Conservation (phyloP, 352 stramenopile species). For the Globisporangium cystogenes region DNA sequence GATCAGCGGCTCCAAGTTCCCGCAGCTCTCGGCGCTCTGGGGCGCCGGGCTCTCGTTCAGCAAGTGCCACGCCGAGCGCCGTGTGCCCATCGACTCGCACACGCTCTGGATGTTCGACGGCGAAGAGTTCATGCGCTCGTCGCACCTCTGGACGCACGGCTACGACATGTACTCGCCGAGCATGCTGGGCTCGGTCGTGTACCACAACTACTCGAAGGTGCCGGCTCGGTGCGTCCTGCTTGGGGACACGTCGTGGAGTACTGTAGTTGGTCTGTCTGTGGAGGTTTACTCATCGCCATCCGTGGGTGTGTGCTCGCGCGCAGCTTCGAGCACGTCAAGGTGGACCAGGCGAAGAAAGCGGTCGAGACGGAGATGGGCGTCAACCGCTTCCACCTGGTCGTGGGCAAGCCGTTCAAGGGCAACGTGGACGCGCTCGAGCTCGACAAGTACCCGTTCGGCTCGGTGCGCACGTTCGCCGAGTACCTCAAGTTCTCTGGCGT, state of each 20-base stretch:
- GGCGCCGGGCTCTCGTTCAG: slow-evolving; percentile 75
- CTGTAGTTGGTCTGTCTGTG: no score
- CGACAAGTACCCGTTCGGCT: slow-evolving; percentile 51
- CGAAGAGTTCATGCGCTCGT: slow-evolving; percentile 61
- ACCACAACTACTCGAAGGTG: slow-evolving; percentile 75
- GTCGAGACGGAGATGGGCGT: slow-evolving; percentile 43
- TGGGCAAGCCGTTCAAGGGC: slow-evolving; percentile 54
- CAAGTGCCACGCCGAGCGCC: slow-evolving; percentile 80
- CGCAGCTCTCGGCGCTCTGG: slow-evolving; percentile 70
- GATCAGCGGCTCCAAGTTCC: slow-evolving; percentile 67
- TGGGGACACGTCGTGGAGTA: no score
- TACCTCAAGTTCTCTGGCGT: slow-evolving; percentile 62
- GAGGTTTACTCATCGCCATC: no score
- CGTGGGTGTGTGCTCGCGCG: no score
- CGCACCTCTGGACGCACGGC: slow-evolving; percentile 54
- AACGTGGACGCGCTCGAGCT: slow-evolving; percentile 55
- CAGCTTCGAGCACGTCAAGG: slow-evolving; percentile 48
- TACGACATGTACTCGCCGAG: slow-evolving; percentile 74
- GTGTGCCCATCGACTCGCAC: slow-evolving; percentile 69
- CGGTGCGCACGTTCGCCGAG: slow-evolving; percentile 43
- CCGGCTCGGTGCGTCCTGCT: slow-evolving; percentile 28
- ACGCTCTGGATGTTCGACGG: slow-evolving; percentile 79
- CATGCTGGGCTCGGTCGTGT: slow-evolving; percentile 49
- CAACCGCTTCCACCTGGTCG: slow-evolving; percentile 53
- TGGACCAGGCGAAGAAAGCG: slow-evolving; percentile 33